Base-by-base conservation (phyloP, 2,329 filamentous ascomycete genomes). In the Sporothrix dimorphospora region DNA sequence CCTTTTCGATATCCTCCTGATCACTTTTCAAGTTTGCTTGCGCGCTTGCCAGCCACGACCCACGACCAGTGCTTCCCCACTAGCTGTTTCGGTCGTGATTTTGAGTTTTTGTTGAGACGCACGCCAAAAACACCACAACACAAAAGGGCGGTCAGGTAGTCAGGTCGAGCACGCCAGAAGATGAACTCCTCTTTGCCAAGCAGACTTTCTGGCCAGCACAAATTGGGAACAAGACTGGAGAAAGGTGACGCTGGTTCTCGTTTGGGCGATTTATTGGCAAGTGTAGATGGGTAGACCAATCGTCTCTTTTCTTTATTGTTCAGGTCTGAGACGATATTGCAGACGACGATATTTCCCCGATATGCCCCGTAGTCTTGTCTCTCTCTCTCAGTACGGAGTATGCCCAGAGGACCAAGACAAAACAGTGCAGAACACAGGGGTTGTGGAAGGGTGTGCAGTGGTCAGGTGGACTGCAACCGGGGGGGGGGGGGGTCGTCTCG, bases 71-170 rank as follows among this genome's bases (percentile, higher is more conserved):
- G 47, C 30, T 21, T 68, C 42, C 16, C 16, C 63, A n/a, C 63
- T 68, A 53, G 12, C 65, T 68, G 66, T n/a, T 40, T 55, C 45
- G 30, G 66, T 67, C 27, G 45, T 53, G n/a, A 51, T 53, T 24
- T 24, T 38, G 16, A 4, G 11, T 53, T 69, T 69, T 57, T 69
- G 66, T 69, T 69, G 66, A 69, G 66, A 55, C 21, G n/a, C 34
- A 49, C 40, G 40, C 45, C 63, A 66, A 42, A 49, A 34, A 21
- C 40, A 30, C n/a, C 57, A 42, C 34, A n/a, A 42, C 45, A 49
- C 42, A 21, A 68, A 68, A 68, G 27, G 65, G 65, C 65, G 65
- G 65, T 68, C 65, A 68, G 47, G 42, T 53, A 68, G 3, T 21
- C 57, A 45, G 21, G 59, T 65, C 21, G 27, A 65, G 59, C 59